Evolutionary conservation across 805 yeast genomes (phyloP), one percentile per base, ranked within the genome.

Genomic region (Helenozyma baotianmanensis): DNA sequence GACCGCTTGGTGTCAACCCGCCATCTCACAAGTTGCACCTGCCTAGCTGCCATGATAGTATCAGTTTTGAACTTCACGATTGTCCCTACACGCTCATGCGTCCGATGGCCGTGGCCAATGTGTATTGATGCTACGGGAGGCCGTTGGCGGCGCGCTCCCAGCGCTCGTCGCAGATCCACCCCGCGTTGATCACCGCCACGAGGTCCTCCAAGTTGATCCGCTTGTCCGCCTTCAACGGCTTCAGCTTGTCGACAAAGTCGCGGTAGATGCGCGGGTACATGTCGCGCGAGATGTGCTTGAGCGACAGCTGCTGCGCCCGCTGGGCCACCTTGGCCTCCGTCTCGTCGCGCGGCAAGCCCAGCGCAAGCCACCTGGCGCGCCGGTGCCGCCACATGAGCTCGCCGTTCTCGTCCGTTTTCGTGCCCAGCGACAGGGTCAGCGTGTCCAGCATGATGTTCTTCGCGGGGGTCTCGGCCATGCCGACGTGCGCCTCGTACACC

Each of bases 101-200:
- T n/a, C n/a, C n/a, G n/a, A 17, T 6, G 19, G 19, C 19, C 19
- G 19, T 5, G 8, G 19, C 19, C 19, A 17, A 17, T 17, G 19
- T n/a, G n/a, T n/a, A n/a, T n/a, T n/a, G 8, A 9, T 11, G 25
- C 25, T 23, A 32, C 26, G 32, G 32, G 12, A 64, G 43, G 2
- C 71, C 71, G 21, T 48, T 51, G 4, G 69, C 68, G 4, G 73
- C 73, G 23, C 69, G 60, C 37, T 74, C 81, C 90, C 92, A 89
- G 44, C 77, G 75, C 31, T 80, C 86, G 14, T 77, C 77, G 39
- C 78, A 80, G 11, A 72, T 70, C 97, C 97, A 89, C 13, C 96
- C 96, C 3, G 82, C 75, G 48, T 85, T 78, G 25, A 89, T 72
- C 15, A 89, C 74, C 43, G 72, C 72, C 32, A 87, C 53, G 25